These are phyloP conservation scores for Amaranthus tricolor DNA, from an alignment of 179 eudicot species.

Conservation along the genomic window DNA sequence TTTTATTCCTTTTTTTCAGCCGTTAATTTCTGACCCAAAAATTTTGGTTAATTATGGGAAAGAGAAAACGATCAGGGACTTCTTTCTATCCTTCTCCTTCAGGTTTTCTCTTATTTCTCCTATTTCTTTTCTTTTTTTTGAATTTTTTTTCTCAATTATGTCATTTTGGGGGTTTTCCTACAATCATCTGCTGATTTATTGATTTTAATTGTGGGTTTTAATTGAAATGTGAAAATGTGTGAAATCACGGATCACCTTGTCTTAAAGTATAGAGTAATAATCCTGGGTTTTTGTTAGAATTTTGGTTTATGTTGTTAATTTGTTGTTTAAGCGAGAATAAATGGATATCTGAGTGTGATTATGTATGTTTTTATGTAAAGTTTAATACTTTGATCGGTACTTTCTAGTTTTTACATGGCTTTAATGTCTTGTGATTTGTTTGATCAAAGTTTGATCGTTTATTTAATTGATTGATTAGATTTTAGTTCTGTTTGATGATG, in stretches of 20 bases:
- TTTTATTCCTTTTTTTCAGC: neutral
- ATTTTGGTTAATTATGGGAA: constrained; percentile 26
- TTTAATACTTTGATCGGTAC: neutral
- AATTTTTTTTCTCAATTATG: neutral
- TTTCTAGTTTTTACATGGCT: neutral
- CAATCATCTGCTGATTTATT: neutral
- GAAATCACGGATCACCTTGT: neutral
- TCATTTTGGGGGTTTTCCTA: neutral
- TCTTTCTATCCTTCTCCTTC: constrained; percentile 21
- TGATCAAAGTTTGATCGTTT: constrained; percentile 18
- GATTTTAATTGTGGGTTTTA: constrained; percentile 14
- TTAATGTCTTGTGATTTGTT: neutral
- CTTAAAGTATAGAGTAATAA: constrained; percentile 8
- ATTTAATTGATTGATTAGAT: neutral
- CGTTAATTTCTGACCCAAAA: constrained; percentile 1
- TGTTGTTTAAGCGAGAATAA: neutral
- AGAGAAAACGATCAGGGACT: constrained; percentile 20
- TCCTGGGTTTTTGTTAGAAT: constrained; percentile 21
- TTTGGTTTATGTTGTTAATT: neutral
- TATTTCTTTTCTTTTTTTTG: neutral
- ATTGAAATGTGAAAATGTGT: constrained; percentile 17
- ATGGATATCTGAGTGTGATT: neutral
- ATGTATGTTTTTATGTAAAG: neutral
- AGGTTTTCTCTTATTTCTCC: constrained; percentile 7
- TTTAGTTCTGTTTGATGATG: neutral